Percentiles rank a stretch among this genome's conserved stretches.
phyloP scores from a whole-genome alignment of 768 basidiomycete genomes.

The Hypholoma sublateritium region DNA sequence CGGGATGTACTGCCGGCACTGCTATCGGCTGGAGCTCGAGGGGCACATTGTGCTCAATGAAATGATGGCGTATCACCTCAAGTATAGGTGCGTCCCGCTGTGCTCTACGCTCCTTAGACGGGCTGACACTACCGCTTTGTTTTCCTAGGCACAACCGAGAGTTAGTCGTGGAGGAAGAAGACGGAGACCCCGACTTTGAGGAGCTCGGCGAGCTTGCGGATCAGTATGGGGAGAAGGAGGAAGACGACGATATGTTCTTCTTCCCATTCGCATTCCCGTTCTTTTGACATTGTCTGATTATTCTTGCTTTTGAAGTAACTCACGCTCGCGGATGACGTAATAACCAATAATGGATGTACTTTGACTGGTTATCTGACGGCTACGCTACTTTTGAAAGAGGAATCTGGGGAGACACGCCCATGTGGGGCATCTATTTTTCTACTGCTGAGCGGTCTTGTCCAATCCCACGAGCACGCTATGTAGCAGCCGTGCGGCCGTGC shows the following conservation, averaged over 20 bases:
- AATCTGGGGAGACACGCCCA: too few relatives aligned
- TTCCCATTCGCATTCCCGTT: background rate
- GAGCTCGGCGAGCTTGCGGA: background rate
- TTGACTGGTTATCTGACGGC: too few relatives aligned
- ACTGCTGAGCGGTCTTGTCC: too few relatives aligned
- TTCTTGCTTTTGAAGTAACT: background rate
- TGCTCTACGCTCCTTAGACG: background rate
- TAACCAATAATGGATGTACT: background rate
- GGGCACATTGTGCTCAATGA: background rate
- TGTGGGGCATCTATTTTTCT: too few relatives aligned
- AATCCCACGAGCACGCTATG: too few relatives aligned
- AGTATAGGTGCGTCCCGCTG: background rate
- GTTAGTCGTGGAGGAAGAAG: background rate
- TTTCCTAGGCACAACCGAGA: background rate
- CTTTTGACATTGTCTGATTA: background rate
- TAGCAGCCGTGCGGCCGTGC: too few relatives aligned
- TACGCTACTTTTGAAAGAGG: too few relatives aligned
- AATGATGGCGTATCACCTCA: slow-evolving; percentile 4
- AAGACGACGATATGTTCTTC: background rate
- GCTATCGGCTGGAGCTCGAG: background rate
- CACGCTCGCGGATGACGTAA: background rate
- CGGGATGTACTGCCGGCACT: background rate
- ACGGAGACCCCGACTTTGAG: background rate
- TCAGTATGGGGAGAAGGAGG: background rate
- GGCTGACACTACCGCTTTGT: too few relatives aligned